These are phyloP conservation scores for Plasmopara muralis DNA, from an alignment of 352 stramenopile genomes.

Conservation along the genomic window DNA sequence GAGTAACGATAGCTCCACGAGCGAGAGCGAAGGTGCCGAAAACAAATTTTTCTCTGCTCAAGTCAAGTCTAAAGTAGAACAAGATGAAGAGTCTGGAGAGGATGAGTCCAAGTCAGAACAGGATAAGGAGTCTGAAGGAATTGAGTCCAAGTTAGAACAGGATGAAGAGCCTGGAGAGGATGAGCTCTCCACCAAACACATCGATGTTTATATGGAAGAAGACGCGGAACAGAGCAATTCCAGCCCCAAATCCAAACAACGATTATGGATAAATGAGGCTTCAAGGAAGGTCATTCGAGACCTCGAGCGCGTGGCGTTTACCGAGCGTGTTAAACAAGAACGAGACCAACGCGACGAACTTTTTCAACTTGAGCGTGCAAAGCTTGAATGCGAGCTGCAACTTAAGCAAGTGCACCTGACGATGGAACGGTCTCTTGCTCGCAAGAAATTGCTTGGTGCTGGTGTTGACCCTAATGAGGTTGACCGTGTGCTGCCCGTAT, in stretches of 20 bases:
- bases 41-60: constrained; percentile 8
- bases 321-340: constrained; percentile 23
- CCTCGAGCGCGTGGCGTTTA: constrained; percentile 19
- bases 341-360: constrained; percentile 31
- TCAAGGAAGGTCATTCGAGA: constrained; percentile 1
- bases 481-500: constrained; percentile 36
- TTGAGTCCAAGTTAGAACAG: constrained; percentile 4
- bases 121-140: constrained; percentile 9
- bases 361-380: constrained; percentile 42
- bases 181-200: neutral
- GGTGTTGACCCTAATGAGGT: constrained; percentile 34
- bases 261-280: constrained; percentile 1
- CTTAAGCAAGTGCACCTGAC: constrained; percentile 33
- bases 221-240: neutral
- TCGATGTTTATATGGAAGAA: constrained; percentile 8
- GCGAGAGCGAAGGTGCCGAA: constrained; percentile 8
- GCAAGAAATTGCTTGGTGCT: constrained; percentile 38
- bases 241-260: constrained; percentile 6
- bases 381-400: constrained; percentile 37
- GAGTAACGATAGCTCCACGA: constrained; percentile 11
- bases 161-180: neutral
- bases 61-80: constrained; percentile 7
- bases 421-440: constrained; percentile 35
- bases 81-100: constrained; percentile 2
- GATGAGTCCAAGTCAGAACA: constrained; percentile 3